These are phyloP conservation scores for Hibiscus syriacus DNA, from an alignment of 345 rosid genomes.

Conservation along the genomic window DNA sequence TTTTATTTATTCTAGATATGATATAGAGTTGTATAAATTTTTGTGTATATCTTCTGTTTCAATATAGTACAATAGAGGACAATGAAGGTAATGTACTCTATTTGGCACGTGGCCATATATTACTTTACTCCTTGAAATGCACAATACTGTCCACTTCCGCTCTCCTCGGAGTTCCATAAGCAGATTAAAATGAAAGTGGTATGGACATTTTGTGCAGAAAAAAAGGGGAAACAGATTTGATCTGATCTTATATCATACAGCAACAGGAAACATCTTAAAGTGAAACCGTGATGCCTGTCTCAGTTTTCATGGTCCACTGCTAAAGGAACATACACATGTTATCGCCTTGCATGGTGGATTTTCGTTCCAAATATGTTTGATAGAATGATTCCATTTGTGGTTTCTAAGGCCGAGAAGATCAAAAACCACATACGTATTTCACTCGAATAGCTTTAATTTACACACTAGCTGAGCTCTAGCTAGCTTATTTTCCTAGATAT, in stretches of 20 bases:
- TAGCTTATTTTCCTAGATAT: not conserved
- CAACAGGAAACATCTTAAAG: too few relatives aligned
- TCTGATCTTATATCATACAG: too few relatives aligned
- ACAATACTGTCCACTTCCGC: not conserved
- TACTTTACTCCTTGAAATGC: slow-evolving; percentile 1
- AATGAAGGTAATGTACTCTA: not conserved
- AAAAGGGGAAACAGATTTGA: too few relatives aligned
- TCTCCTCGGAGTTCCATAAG: not conserved
- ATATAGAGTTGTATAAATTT: too few relatives aligned
- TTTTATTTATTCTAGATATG: too few relatives aligned
- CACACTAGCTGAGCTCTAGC: not conserved
- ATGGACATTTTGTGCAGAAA: too few relatives aligned
- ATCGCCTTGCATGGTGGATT: not conserved
- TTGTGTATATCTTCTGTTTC: too few relatives aligned
- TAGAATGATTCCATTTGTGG: not conserved
- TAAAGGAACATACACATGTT: too few relatives aligned
- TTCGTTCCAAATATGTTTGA: not conserved
- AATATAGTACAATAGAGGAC: too few relatives aligned
- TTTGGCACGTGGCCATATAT: not conserved
- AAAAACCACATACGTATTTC: not conserved
- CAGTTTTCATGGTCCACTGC: not conserved
- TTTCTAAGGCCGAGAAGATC: not conserved
- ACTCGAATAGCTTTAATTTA: not conserved
- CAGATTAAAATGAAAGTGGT: not conserved
- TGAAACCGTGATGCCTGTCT: too few relatives aligned